Conservation (phyloP, 2,329 filamentous ascomycete genomes). For the Xylaria sp. region DNA sequence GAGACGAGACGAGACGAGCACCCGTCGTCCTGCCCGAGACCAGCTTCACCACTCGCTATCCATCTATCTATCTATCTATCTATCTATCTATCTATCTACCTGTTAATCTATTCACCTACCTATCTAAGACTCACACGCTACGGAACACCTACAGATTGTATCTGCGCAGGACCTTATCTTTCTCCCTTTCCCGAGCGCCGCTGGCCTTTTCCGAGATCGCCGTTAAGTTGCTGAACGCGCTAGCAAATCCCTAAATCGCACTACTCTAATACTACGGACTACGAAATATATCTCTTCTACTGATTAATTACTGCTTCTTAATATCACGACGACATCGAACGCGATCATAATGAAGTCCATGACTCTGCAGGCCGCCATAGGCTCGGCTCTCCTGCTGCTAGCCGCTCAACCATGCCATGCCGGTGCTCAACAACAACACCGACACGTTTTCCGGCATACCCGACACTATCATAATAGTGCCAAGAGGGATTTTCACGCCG, state of each 20-base stretch:
- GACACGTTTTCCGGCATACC: conserved; percentile 36
- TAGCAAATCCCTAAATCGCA: conserved; percentile 1
- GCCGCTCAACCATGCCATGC: conserved; percentile 37
- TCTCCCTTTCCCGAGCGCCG: not conserved
- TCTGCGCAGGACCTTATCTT: not conserved
- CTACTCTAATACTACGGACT: not conserved
- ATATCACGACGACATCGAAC: conserved; percentile 15
- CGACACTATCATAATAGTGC: conserved; percentile 29
- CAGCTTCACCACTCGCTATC: not conserved
- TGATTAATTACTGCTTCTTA: not conserved
- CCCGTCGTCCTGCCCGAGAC: no score
- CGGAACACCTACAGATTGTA: no score
- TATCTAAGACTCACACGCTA: no score
- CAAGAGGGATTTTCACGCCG: conserved; percentile 33
- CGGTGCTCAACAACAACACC: conserved; percentile 33
- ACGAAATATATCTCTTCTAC: not conserved
- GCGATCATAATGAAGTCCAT: conserved; percentile 48
- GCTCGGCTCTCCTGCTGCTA: conserved; percentile 45
- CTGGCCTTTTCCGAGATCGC: not conserved
- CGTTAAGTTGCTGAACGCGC: conserved; percentile 6
- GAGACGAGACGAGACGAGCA: not conserved
- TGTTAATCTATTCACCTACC: no score
- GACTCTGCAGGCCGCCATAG: conserved; percentile 44
- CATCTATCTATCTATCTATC: not conserved
- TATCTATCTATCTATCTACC: not conserved